These are phyloP conservation scores for Fraxinus pennsylvanica DNA, from an alignment of 257 asterid species.

Conservation along the genomic window DNA sequence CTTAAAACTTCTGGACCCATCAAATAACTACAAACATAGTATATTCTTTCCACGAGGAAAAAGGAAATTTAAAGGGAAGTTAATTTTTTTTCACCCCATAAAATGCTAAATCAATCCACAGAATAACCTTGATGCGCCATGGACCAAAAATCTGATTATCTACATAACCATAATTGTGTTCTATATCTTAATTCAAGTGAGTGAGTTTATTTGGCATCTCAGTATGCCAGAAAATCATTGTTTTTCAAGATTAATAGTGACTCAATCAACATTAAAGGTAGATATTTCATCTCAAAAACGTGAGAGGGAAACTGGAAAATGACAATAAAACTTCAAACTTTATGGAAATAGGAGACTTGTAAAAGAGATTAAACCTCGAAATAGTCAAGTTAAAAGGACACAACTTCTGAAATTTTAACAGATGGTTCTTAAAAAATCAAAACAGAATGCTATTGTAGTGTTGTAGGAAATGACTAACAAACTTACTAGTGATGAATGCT, in stretches of 20 bases:
- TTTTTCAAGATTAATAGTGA: not conserved
- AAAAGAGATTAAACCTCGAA: not conserved
- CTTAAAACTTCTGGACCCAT: not conserved
- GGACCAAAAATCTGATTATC: not conserved
- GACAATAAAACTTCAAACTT: not conserved
- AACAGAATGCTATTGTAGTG: not conserved
- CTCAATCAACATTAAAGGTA: not conserved
- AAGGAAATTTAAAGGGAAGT: not conserved
- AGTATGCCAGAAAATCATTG: not conserved
- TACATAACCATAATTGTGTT: not conserved
- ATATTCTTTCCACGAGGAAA: not conserved
- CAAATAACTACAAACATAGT: not conserved
- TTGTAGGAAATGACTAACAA: constrained; percentile 3
- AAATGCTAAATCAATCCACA: not conserved
- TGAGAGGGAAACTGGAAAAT: not conserved
- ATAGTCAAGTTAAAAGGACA: constrained; percentile 1
- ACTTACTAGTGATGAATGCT: constrained; percentile 85
- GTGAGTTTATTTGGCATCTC: not conserved
- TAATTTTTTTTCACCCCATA: not conserved
- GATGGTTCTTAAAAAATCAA: not conserved
- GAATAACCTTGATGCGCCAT: not conserved
- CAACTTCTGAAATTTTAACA: not conserved
- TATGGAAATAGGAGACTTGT: not conserved
- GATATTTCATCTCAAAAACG: not conserved
- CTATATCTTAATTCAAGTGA: not conserved